Conservation (phyloP, 352 stramenopile genomes). For the Pythium scleroteichum region DNA sequence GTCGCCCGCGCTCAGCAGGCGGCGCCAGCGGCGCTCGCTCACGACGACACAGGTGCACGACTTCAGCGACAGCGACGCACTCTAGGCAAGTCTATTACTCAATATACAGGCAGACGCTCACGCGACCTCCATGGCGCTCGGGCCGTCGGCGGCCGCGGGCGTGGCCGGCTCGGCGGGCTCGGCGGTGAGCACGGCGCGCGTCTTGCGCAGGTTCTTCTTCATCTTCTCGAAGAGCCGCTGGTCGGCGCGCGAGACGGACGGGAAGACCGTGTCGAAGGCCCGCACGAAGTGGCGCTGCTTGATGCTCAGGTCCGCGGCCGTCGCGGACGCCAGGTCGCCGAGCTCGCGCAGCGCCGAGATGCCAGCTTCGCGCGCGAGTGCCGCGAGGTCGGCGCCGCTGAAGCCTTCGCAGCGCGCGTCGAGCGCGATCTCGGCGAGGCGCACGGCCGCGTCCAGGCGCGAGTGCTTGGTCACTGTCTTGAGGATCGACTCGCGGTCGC, state of each 20-base stretch:
- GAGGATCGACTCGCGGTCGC: slow-evolving; percentile 89
- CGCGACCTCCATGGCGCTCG: slow-evolving; percentile 21
- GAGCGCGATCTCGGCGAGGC: slow-evolving; percentile 90
- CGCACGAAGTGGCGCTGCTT: slow-evolving; percentile 63
- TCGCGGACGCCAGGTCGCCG: slow-evolving; percentile 27
- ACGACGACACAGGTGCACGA: background rate
- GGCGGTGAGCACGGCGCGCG: slow-evolving; percentile 29
- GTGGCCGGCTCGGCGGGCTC: background rate
- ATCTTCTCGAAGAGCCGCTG: slow-evolving; percentile 89
- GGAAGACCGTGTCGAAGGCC: slow-evolving; percentile 83
- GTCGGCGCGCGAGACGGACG: slow-evolving; percentile 79
- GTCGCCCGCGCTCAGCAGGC: background rate
- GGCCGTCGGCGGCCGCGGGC: background rate
- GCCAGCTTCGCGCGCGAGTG: slow-evolving; percentile 96
- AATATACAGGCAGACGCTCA: slow-evolving; percentile 5
- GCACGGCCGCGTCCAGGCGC: slow-evolving; percentile 60
- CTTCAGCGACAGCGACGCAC: background rate
- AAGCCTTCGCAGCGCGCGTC: slow-evolving; percentile 93
- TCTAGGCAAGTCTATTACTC: background rate
- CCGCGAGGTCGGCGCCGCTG: slow-evolving; percentile 96
- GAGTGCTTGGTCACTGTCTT: slow-evolving; percentile 85
- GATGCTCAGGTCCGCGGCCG: slow-evolving; percentile 43
- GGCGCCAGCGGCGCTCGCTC: background rate
- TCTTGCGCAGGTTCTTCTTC: slow-evolving; percentile 86
- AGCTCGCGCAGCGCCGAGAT: slow-evolving; percentile 85